Base-by-base conservation (phyloP, 169 alveolate species). In the Eimeria maxima region DNA sequence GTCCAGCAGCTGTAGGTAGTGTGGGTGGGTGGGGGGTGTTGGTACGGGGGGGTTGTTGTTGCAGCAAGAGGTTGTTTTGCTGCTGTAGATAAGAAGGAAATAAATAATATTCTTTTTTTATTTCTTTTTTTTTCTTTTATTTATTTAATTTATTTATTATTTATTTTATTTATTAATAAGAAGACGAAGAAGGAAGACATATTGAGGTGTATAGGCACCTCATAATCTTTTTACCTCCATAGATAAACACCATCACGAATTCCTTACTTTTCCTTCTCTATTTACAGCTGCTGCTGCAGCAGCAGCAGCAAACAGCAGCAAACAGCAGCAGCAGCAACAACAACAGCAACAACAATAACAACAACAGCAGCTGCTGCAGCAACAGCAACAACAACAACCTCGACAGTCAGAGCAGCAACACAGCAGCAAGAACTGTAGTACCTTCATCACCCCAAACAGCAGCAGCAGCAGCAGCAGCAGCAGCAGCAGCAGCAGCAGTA, bases 401-500 rank as follows among this genome's bases (percentile, higher is more conserved):
- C 83, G n/a, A n/a, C n/a, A n/a, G n/a, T n/a, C n/a, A n/a, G n/a
- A 42, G 50, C 50, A 29, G 83, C 83, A 4, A n/a, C 83, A 20
- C 50, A 8, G 45, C 83, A 8, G 83, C 83, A n/a, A 42, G n/a
- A n/a, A n/a, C n/a, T n/a, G n/a, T n/a, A n/a, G n/a, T n/a, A n/a
- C n/a, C n/a, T n/a, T n/a, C n/a, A n/a, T n/a, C n/a, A n/a, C n/a
- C 83, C n/a, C 50, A 20, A 73, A 10, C 7, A 73, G 18, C 57
- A 50, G 57, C 57, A 50, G 57, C 57, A 50, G 57, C 57, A 50
- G 57, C 18, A 50, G 11, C 57, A 50, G 45, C 83, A 73, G 20
- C 83, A n/a, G 16, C 55, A 73, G 50, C 83, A 73, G 16, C 83
- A 73, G 45, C 83, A 73, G 45, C 83, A n/a, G n/a, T n/a, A n/a